Evolutionary conservation across 2,329 filamentous ascomycete genomes (phyloP), one percentile per base, ranked within the genome.

Genomic region (Lojkania enalia): DNA sequence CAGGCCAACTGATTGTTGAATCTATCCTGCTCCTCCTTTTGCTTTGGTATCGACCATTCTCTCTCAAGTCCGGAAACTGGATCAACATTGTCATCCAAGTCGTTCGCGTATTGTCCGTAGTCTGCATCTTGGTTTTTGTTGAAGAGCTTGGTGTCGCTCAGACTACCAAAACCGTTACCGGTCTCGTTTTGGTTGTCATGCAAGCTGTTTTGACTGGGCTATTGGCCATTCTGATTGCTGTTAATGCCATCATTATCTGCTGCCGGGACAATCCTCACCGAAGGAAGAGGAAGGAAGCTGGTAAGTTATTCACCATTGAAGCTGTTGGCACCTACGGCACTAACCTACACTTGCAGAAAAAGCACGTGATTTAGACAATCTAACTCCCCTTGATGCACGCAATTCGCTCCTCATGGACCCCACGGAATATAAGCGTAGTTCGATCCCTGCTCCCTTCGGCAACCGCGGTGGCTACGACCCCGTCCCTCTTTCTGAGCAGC

Each of bases 51-150:
- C 83, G 90, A 13, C 94, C 94, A 1, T 99, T 87, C 66, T 87
- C 90, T 68, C 85, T 89, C 62, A 89, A 86, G 66, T 90, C 90
- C 4, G 84, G 88, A 57, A 95, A 95, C 72, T 83, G 94, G 71
- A 90, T 99, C 78, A 96, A 96, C 74, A 91, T 95, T 62, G 76
- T 84, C 63, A 96, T 97, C 60, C 90, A 95, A 70, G 78, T 88
- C 27, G 90, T 96, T 14, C 88, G 94, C 32, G 87, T 96, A 11
- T 74, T 96, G 39, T 96, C 92, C 0, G 87, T 96, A 5, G 79
- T 83, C 42, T 96, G 91, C 73, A 89, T 97, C 58, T 74, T 99
- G 54, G 78, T 97, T 39, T 99, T 97, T 60, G 92, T 97, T 20
- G 87, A 97, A 66, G 86, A 97, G 72, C 84, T 99, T 42, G 88